A percentile compares a stretch with the other conserved stretches of the same genome.
Evolutionary conservation across 495 filamentous ascomycete species (phyloP).

Genomic region (Durotheca rogersii): DNA sequence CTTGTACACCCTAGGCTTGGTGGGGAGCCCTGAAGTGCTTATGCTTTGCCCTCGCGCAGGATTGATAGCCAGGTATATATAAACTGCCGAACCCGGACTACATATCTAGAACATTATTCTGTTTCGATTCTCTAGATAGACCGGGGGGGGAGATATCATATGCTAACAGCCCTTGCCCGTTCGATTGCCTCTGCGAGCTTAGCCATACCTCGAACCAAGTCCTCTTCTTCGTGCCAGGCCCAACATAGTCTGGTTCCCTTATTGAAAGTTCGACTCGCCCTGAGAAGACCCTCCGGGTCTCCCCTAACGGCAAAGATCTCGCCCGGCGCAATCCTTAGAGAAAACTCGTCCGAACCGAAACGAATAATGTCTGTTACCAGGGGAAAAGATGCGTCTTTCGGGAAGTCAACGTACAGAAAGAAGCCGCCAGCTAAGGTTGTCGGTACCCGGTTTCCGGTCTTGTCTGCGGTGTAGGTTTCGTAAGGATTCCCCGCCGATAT

Average conservation of each 20-base stretch:
- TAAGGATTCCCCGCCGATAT: conserved; percentile 20
- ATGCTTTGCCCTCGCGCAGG: too few species aligned
- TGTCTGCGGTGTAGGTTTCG: conserved; percentile 14
- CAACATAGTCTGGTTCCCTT: conserved; percentile 62
- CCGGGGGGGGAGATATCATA: too few species aligned
- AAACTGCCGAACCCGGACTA: too few species aligned
- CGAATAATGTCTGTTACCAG: conserved; percentile 51
- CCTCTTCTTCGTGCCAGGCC: conserved; percentile 63
- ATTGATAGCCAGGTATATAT: too few species aligned
- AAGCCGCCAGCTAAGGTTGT: conserved; percentile 59
- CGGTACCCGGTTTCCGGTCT: conserved; percentile 5
- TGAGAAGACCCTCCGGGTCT: conserved; percentile 44
- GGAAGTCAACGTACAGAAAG: conserved; percentile 69
- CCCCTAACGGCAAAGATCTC: conserved; percentile 61
- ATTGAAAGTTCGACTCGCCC: conserved; percentile 42
- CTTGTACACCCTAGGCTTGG: too few species aligned
- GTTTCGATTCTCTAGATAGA: too few species aligned
- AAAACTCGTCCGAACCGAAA: conserved; percentile 50
- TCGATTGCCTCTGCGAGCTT: conserved; percentile 46
- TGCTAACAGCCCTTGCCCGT: too few species aligned
- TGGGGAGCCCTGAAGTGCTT: too few species aligned
- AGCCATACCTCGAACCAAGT: conserved; percentile 60
- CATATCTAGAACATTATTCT: too few species aligned
- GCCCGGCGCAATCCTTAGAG: conserved; percentile 59
- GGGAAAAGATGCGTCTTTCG: conserved; percentile 42